phyloP scores from a whole-genome alignment of 257 asterid genomes.

The Primulina tabacum region DNA sequence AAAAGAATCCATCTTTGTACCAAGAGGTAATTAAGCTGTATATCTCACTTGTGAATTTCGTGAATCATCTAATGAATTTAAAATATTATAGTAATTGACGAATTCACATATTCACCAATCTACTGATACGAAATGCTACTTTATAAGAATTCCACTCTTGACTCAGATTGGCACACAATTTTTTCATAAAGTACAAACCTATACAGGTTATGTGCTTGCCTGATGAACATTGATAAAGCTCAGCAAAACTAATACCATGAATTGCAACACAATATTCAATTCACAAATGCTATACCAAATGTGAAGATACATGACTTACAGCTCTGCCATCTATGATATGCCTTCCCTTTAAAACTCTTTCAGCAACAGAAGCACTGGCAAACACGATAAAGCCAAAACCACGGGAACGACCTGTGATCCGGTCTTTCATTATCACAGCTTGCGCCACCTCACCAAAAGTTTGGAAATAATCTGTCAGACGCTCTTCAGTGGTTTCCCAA shows the following conservation, averaged over 20 bases:
- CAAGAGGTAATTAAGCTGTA: constrained; percentile 1
- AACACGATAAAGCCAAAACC: constrained; percentile 93
- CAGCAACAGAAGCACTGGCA: constrained; percentile 79
- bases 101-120: too few relatives aligned
- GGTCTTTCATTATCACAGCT: constrained; percentile 91
- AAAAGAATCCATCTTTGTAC: constrained; percentile 4
- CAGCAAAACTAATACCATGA: neutral
- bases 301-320: constrained; percentile 47
- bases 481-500: constrained; percentile 94
- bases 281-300: constrained; percentile 9
- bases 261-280: constrained; percentile 13
- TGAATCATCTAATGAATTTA: neutral
- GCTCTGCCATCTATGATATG: constrained; percentile 84
- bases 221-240: neutral
- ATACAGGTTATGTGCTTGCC: constrained; percentile 1
- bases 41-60: neutral
- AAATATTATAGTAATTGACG: neutral
- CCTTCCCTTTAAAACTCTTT: constrained; percentile 74
- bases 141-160: constrained; percentile 6
- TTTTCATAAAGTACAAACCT: too few relatives aligned
- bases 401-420: constrained; percentile 91
- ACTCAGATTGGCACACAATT: neutral
- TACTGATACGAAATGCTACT: constrained; percentile 18
- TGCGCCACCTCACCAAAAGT: constrained; percentile 78
- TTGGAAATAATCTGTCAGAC: constrained; percentile 70